phyloP scores from a whole-genome alignment of 163 green algal genomes.

The Chlorella variabilis region DNA sequence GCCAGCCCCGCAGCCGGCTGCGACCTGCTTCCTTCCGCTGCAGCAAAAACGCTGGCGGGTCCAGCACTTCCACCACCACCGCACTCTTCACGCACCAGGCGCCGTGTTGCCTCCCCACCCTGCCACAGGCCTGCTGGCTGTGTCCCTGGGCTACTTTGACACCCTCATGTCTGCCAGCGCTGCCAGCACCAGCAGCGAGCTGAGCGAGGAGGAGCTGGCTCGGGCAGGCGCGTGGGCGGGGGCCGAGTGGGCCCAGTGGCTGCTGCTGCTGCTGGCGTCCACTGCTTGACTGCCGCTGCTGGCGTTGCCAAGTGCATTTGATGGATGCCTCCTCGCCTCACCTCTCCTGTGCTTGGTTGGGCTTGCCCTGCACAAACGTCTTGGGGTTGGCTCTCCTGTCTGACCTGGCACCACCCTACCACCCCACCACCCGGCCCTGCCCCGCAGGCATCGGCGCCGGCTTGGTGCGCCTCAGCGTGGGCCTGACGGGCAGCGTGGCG shows the following conservation, averaged over 20 bases:
- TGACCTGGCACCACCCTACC: not conserved
- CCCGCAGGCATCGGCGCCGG: slow-evolving; percentile 63
- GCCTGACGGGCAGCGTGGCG: slow-evolving; percentile 71
- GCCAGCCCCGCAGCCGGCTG: not conserved
- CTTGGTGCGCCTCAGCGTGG: slow-evolving; percentile 72
- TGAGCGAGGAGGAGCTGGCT: slow-evolving; percentile 52
- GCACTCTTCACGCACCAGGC: not conserved
- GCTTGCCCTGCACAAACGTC: too few species aligned
- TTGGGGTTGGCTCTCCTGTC: not conserved
- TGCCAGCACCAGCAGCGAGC: slow-evolving; percentile 63
- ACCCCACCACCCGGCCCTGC: not conserved
- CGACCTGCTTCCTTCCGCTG: not conserved
- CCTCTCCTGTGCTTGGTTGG: too few species aligned
- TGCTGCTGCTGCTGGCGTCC: too few species aligned
- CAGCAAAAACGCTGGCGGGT: not conserved
- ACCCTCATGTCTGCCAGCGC: slow-evolving; percentile 62
- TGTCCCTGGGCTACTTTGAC: slow-evolving; percentile 78
- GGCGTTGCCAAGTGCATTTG: too few species aligned
- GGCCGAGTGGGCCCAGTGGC: too few species aligned
- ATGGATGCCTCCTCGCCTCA: too few species aligned
- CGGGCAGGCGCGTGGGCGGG: too few species aligned
- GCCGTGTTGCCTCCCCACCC: too few species aligned
- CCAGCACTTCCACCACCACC: not conserved
- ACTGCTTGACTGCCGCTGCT: too few species aligned
- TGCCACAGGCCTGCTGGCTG: slow-evolving; percentile 58